Conservation (phyloP, 1,284 basidiomycete species). For the Cutaneotrichosporon cutaneum region DNA sequence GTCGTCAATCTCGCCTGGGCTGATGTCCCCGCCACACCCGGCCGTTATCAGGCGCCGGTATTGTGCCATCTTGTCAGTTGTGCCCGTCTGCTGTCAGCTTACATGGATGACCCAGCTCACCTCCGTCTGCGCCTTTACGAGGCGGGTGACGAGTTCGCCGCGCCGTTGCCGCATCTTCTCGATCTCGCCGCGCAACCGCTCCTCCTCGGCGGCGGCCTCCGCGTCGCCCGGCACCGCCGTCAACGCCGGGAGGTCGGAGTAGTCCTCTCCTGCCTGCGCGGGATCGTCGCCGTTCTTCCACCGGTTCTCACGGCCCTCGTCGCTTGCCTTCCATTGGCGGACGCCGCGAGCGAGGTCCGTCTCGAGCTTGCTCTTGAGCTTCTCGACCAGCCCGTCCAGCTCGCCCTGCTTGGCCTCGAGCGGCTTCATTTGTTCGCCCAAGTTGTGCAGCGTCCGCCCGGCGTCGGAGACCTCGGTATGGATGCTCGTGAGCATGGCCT, state of each 20-base stretch:
- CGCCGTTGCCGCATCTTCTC: conserved; percentile 65
- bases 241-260: conserved; percentile 40
- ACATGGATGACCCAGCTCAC: conserved; percentile 47
- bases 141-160: conserved; percentile 67
- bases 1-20: conserved; percentile 76
- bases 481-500: conserved; percentile 80
- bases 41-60: conserved; percentile 82
- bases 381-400: conserved; percentile 65
- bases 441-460: conserved; percentile 68
- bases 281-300: conserved; percentile 36
- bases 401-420: conserved; percentile 64
- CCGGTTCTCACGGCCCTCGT: conserved; percentile 68
- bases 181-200: conserved; percentile 67
- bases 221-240: conserved; percentile 54
- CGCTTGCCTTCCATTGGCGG: conserved; percentile 86
- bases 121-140: conserved; percentile 78
- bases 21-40: conserved; percentile 78
- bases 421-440: conserved; percentile 65
- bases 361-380: conserved; percentile 72
- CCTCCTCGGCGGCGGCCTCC: conserved; percentile 54
- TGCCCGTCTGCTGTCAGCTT: conserved; percentile 58
- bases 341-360: conserved; percentile 78
- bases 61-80: conserved; percentile 78
- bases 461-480: conserved; percentile 90
- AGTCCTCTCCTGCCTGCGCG: conserved; percentile 42